Evolutionary conservation across 805 yeast genomes (phyloP).

Genomic region (Ogataea pilisensis): DNA sequence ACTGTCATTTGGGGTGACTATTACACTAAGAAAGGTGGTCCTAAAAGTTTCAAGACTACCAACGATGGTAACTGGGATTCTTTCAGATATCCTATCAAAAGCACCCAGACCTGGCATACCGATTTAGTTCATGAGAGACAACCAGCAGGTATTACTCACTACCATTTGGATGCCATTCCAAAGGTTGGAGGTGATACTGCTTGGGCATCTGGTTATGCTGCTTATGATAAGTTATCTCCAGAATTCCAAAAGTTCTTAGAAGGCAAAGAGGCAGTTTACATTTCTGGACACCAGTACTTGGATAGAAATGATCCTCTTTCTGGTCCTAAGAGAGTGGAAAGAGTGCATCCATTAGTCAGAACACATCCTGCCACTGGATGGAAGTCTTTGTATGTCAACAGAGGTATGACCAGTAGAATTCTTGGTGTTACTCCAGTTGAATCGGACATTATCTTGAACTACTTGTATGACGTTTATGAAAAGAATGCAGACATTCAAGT

Average conservation of each 20-base stretch:
- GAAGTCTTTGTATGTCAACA: slow-evolving; percentile 54
- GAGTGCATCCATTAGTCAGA: slow-evolving; percentile 59
- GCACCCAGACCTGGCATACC: slow-evolving; percentile 43
- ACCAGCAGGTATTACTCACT: slow-evolving; percentile 53
- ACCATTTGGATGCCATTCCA: slow-evolving; percentile 49
- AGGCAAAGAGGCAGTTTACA: slow-evolving; percentile 45
- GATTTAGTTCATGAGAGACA: slow-evolving; percentile 53
- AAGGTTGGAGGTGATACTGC: slow-evolving; percentile 51
- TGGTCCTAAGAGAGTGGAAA: slow-evolving; percentile 45
- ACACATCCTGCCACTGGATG: slow-evolving; percentile 65
- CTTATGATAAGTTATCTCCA: slow-evolving; percentile 52
- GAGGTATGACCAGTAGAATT: slow-evolving; percentile 46
- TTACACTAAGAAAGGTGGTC: slow-evolving; percentile 24
- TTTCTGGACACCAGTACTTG: slow-evolving; percentile 37
- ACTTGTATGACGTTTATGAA: slow-evolving; percentile 40
- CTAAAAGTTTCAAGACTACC: slow-evolving; percentile 19
- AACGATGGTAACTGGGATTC: slow-evolving; percentile 20
- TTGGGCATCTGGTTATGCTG: slow-evolving; percentile 58
- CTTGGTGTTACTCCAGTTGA: slow-evolving; percentile 51
- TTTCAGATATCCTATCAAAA: slow-evolving; percentile 5
- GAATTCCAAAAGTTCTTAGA: slow-evolving; percentile 48
- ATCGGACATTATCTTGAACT: slow-evolving; percentile 42
- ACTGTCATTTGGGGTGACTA: slow-evolving; percentile 41
- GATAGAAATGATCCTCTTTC: slow-evolving; percentile 41
- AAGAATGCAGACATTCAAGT: slow-evolving; percentile 53